A percentile compares a stretch with the other conserved stretches of the same genome.
Evolutionary conservation across 192 early-diverging fungal species (phyloP).

Genomic region (Linnemannia schmuckeri): DNA sequence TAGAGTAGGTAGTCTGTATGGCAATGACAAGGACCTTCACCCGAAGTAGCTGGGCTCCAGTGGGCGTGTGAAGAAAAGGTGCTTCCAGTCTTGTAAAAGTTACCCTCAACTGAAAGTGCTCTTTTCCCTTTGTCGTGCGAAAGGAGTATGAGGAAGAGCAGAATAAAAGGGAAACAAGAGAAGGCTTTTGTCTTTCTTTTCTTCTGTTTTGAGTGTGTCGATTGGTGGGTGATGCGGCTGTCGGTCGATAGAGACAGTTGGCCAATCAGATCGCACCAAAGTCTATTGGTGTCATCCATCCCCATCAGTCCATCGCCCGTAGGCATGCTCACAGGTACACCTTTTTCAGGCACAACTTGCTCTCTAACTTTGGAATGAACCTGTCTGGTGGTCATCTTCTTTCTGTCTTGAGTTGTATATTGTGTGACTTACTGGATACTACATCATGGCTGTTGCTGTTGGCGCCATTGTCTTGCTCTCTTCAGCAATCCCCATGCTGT

Average conservation of each 20-base stretch:
- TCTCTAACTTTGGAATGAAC: no score
- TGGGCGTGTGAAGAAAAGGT: no score
- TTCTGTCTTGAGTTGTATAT: no score
- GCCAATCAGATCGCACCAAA: neutral
- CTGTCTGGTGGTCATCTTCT: no score
- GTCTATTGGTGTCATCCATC: slow-evolving; percentile 3
- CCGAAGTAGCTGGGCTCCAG: no score
- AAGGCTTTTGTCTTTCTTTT: neutral
- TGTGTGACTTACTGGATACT: no score
- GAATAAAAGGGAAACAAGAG: neutral
- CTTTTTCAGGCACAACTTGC: neutral
- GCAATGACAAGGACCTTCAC: no score
- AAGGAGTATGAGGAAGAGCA: no score
- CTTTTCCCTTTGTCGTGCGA: neutral
- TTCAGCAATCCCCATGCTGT: neutral
- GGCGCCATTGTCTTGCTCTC: neutral
- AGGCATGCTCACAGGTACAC: neutral
- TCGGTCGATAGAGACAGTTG: neutral
- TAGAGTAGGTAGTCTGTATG: no score
- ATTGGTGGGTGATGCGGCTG: neutral
- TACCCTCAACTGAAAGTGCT: no score
- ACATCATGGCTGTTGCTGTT: neutral
- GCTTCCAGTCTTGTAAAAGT: no score
- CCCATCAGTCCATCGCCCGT: no score
- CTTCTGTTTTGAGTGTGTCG: neutral